Percentiles rank a stretch among this genome's conserved stretches.
These are phyloP conservation scores for Jatropha curcas DNA, from an alignment of 345 rosid genomes.

Conservation along the genomic window DNA sequence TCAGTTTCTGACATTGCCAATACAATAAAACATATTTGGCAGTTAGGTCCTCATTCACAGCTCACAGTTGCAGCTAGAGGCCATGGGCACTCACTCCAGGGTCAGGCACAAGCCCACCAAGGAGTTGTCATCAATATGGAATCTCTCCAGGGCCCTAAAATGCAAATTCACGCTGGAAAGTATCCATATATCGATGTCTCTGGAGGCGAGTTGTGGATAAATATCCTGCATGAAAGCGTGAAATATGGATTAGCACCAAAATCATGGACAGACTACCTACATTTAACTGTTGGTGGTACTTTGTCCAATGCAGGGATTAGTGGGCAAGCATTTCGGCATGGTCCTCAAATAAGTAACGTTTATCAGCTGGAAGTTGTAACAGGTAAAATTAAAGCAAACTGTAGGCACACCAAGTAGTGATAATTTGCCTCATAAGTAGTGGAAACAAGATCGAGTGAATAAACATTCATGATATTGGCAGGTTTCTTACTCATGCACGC, in stretches of 20 bases:
- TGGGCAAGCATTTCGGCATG: constrained; percentile 38
- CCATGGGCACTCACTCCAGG: constrained; percentile 34
- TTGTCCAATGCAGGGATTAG: constrained; percentile 39
- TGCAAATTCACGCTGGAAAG: constrained; percentile 16
- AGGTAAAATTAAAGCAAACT: constrained; percentile 19
- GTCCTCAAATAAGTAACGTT: constrained; percentile 39
- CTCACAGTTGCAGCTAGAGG: constrained; percentile 60
- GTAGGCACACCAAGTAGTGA: background rate
- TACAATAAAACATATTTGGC: constrained; percentile 70
- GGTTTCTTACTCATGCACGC: constrained; percentile 24
- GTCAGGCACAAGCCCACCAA: constrained; percentile 29
- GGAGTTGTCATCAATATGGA: constrained; percentile 35
- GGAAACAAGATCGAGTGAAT: constrained; percentile 17
- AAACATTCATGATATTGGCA: constrained; percentile 18
- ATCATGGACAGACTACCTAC: constrained; percentile 39
- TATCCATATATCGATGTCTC: constrained; percentile 24
- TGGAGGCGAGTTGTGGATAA: constrained; percentile 32
- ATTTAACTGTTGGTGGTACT: constrained; percentile 36
- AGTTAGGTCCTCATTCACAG: constrained; percentile 75
- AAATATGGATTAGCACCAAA: constrained; percentile 31
- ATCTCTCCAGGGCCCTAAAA: constrained; percentile 19
- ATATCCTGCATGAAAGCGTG: constrained; percentile 26
- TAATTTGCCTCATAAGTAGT: constrained; percentile 14
- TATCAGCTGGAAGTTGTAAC: constrained; percentile 33
- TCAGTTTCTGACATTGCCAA: constrained; percentile 77